Evolutionary conservation across 331 rosid species (phyloP), one percentile per base, ranked within the genome.

Genomic region (Erythrophleum ivorense): DNA sequence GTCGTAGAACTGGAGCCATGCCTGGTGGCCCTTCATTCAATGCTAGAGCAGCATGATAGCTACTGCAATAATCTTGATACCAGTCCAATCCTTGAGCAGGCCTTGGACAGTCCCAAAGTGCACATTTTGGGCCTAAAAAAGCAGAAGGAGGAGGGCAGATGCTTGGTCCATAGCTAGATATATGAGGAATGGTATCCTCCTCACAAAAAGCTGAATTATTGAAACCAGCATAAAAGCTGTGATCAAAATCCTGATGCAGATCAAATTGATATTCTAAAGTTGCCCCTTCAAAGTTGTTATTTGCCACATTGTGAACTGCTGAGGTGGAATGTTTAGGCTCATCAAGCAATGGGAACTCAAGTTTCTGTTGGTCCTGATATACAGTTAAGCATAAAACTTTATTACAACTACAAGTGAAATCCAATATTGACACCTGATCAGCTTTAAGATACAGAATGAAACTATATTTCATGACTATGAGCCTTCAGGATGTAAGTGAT

Each of bases 51-150:
- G 90, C 88, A 82, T 86, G 91, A 80, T 90, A 91, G 84, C 86
- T 83, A 38, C 93, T 88, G 87, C 92, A 83, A 66, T 82, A 87
- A 79, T 90, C 92, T 70, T 79, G 88, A 79, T 83, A 87, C 91
- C 94, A 87, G 70, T 89, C 97, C 87, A 90, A 62, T 73, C 89
- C 92, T 58, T 90, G 94, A 36, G 91, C 97, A 77, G 97, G 97
- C 88, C 97, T 88, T 36, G 97, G 92, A 74, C 97, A 92, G 80
- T 92, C 97, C 97, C 97, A 92, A 34, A 92, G 94, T 1, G 97
- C 91, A 80, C 97, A 92, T 71, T 90, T 88, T 58, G 97, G 97
- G 81, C 97, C 97, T 70, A 92, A 80, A 86, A 92, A 92, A 70
- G 97, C 97, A 55, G 94, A 91, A 38, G 97, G 97, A 9, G 92